These are phyloP conservation scores for Phyllosticta paracitricarpa DNA, from an alignment of 2,329 filamentous ascomycete genomes.

Conservation along the genomic window DNA sequence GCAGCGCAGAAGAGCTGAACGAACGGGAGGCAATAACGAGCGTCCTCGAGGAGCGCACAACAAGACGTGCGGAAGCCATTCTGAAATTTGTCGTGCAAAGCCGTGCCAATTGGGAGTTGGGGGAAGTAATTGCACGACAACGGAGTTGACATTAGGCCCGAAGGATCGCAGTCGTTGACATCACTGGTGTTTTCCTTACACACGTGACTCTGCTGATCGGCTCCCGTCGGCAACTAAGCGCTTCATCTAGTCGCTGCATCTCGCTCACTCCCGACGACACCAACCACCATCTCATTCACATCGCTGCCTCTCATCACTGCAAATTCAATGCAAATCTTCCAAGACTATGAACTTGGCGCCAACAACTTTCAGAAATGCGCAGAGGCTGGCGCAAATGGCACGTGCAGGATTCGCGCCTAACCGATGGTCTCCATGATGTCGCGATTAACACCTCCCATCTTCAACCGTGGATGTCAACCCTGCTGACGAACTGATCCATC, in stretches of 20 bases:
- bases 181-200: background rate
- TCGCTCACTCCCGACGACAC: background rate
- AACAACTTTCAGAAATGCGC: background rate
- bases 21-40: slow-evolving; percentile 23
- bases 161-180: slow-evolving; percentile 7
- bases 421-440: background rate
- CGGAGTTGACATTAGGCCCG: background rate
- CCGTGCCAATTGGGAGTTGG: background rate
- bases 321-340: background rate
- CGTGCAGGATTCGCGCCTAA: background rate
- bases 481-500: slow-evolving; percentile 4
- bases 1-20: slow-evolving; percentile 29
- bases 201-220: background rate
- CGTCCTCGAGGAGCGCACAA: slow-evolving; percentile 36
- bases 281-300: background rate
- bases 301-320: background rate
- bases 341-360: background rate
- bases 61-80: slow-evolving; percentile 39
- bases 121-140: too few species aligned
- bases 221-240: background rate
- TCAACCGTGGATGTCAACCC: slow-evolving; percentile 7
- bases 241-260: background rate
- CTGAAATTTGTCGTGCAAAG: background rate
- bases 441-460: background rate
- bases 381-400: background rate